Base-by-base conservation (phyloP, 2,329 filamentous ascomycete genomes). In the Beauveria scarabaeidicola region DNA sequence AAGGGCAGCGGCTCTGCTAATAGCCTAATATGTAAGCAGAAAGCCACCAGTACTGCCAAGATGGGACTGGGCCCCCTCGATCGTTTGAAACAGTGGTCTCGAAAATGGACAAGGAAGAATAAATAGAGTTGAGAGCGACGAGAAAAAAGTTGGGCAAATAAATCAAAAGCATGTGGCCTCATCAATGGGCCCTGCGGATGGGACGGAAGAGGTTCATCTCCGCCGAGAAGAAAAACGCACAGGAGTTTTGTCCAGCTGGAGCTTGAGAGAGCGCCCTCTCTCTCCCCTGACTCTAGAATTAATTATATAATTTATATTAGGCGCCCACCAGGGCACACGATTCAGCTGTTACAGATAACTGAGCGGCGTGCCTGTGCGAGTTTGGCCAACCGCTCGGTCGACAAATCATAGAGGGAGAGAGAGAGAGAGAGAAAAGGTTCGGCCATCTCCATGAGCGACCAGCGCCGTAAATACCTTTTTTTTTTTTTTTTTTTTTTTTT, bases 131-230 rank as follows among this genome's bases (percentile, higher is more conserved):
- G 32, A 13, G 11, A 36, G 32, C 32, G 32, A 36, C 11, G 57
- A 53, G 23, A 27, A 41, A 43, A 43, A 13, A 25, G 4, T 13
- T n/a, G 15, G 19, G 32, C 32, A 36, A n/a, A n/a, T n/a, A n/a
- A n/a, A 36, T 36, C 32, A 36, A 36, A 27, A 36, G 32, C 32
- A 36, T 36, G 32, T 36, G 32, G 32, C 29, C 29, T 32, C 11
- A 44, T 11, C n/a, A 7, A 21, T 9, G 8, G 5, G 15, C 23
- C 23, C 27, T 36, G 15, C 55, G 55, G 55, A 58, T 51, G 55
- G 47, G 47, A 36, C 55, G 55, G 55, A 58, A 44, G 55, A 52
- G 21, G 44, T 11, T 11, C 55, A 19, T 58, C 46, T 52, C 55
- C 46, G 55, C 46, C 19, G 40, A 13, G 27, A 27, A 46, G 40